phyloP scores from a whole-genome alignment of 768 basidiomycete genomes.

The Auriscalpium orientale region DNA sequence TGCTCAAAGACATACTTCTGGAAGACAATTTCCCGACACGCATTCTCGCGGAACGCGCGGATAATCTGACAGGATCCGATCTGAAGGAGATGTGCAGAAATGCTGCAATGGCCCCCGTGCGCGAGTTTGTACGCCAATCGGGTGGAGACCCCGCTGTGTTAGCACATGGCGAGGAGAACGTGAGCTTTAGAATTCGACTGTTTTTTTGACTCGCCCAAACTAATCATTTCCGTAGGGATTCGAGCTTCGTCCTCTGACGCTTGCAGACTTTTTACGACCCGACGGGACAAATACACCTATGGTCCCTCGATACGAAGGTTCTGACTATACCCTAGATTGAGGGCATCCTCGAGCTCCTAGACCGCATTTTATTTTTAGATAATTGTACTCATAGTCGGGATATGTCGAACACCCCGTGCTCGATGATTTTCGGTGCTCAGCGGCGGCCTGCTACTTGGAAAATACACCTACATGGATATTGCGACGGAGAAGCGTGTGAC shows the following conservation, averaged over 20 bases:
- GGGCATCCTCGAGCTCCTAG: no score
- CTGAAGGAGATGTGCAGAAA: constrained; percentile 87
- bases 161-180: constrained; percentile 36
- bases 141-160: constrained; percentile 42
- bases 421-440: no score
- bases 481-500: no score
- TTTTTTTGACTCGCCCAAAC: neutral
- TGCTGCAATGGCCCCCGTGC: constrained; percentile 88
- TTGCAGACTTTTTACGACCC: constrained; percentile 59
- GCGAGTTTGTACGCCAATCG: constrained; percentile 66
- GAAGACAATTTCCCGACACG: constrained; percentile 54
- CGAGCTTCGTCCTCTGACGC: constrained; percentile 59
- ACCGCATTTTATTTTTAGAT: no score
- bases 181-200: constrained; percentile 19
- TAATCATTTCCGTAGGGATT: constrained; percentile 47
- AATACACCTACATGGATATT: no score
- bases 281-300: constrained; percentile 21
- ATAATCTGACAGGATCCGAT: constrained; percentile 84
- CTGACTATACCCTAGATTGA: no score
- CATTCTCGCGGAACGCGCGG: constrained; percentile 57
- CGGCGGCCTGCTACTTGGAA: no score
- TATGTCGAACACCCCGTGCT: no score
- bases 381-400: no score
- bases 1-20: constrained; percentile 74
- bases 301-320: neutral